These are phyloP conservation scores for Gossypium gossypioides DNA, from an alignment of 441 rosid species.

Conservation along the genomic window DNA sequence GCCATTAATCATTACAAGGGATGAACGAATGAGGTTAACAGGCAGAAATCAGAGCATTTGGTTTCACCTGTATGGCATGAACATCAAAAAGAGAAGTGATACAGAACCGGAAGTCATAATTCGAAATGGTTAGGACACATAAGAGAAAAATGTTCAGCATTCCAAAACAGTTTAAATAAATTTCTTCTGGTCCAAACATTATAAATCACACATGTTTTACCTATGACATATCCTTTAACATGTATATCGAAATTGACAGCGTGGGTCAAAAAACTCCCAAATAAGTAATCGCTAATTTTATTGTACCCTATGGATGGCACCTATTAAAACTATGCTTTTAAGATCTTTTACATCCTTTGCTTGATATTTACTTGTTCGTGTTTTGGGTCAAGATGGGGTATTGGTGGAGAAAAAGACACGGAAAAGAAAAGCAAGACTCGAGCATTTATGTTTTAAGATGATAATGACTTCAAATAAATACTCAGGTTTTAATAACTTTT, in stretches of 20 bases:
- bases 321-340: background rate
- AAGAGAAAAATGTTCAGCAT: background rate
- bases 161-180: background rate
- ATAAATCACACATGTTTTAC: background rate
- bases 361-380: background rate
- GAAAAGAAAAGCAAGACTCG: background rate
- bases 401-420: background rate
- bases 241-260: background rate
- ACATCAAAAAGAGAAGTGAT: background rate
- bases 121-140: background rate
- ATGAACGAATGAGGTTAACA: background rate
- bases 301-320: background rate
- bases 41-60: background rate
- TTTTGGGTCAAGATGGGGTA: background rate
- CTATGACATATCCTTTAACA: background rate
- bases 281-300: background rate
- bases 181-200: background rate
- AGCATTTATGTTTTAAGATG: background rate
- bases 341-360: background rate
- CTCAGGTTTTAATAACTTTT: background rate
- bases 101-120: background rate
- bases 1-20: background rate
- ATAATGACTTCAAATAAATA: background rate
- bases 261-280: background rate
- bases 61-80: background rate